Conservation (phyloP, 768 basidiomycete genomes). For the Epithele typhae region DNA sequence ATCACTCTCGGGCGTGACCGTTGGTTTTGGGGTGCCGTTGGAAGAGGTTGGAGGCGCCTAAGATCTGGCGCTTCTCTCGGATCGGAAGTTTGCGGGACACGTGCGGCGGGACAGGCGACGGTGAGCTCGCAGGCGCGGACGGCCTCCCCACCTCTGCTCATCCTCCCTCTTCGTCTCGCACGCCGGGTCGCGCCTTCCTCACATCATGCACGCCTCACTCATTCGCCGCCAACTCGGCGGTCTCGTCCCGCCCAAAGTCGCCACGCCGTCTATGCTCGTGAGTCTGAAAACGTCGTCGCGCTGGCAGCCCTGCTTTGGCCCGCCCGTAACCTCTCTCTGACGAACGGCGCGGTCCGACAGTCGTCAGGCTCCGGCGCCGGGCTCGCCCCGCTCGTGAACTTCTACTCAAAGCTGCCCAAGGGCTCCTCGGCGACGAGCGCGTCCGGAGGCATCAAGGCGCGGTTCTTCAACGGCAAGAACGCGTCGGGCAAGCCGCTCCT, state of each 20-base stretch:
- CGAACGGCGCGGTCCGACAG: conserved; percentile 32
- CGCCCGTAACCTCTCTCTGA: background rate
- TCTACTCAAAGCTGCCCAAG: conserved; percentile 96
- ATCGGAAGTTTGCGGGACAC: conserved; percentile 1
- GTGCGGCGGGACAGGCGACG: background rate
- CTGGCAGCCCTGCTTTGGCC: background rate
- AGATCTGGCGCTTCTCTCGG: too few species aligned
- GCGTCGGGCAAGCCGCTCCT: conserved; percentile 71
- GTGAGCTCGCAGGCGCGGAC: conserved; percentile 1
- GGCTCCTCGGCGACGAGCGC: conserved; percentile 62
- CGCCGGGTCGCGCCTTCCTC: conserved; percentile 17
- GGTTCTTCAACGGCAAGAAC: conserved; percentile 83
- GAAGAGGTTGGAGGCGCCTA: too few species aligned
- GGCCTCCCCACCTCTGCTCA: too few species aligned
- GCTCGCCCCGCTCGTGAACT: conserved; percentile 83
- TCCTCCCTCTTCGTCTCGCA: background rate
- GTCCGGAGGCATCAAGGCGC: conserved; percentile 66
- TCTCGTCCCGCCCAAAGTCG: conserved; percentile 93
- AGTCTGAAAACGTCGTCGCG: conserved; percentile 30
- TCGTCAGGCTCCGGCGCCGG: conserved; percentile 78
- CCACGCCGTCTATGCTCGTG: conserved; percentile 85
- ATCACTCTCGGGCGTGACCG: too few species aligned
- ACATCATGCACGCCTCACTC: conserved; percentile 76
- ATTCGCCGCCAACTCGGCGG: conserved; percentile 80
- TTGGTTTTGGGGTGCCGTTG: too few species aligned